phyloP scores from a whole-genome alignment of 2,329 filamentous ascomycete genomes.

The Teratosphaeria pseudoeucalypti region DNA sequence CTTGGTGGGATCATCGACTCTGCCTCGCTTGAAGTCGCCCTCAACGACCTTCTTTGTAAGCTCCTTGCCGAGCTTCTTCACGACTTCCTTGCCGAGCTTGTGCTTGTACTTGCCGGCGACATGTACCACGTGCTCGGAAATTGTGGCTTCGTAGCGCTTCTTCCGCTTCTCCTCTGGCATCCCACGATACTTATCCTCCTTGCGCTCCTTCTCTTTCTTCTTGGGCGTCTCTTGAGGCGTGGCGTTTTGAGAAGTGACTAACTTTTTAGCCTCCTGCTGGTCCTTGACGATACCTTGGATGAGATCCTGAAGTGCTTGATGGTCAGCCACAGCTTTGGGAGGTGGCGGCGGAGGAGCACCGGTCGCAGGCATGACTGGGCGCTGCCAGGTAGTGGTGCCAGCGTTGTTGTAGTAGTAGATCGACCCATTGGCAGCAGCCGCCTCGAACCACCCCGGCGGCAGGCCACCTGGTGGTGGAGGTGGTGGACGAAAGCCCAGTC shows the following conservation, averaged over 20 bases:
- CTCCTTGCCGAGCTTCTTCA: slow-evolving; percentile 56
- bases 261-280: slow-evolving; percentile 34
- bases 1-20: slow-evolving; percentile 71
- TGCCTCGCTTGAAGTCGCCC: slow-evolving; percentile 81
- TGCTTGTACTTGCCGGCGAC: slow-evolving; percentile 79
- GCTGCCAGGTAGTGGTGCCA: slow-evolving; percentile 71
- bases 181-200: slow-evolving; percentile 61
- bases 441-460: slow-evolving; percentile 77
- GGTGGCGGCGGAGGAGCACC: slow-evolving; percentile 46
- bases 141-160: slow-evolving; percentile 86
- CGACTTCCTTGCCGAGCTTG: slow-evolving; percentile 71
- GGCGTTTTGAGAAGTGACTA: slow-evolving; percentile 44
- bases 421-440: slow-evolving; percentile 58
- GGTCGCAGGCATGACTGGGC: slow-evolving; percentile 57
- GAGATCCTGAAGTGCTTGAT: slow-evolving; percentile 65
- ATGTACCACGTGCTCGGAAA: slow-evolving; percentile 75
- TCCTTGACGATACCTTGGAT: slow-evolving; percentile 61
- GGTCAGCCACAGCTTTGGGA: slow-evolving; percentile 58
- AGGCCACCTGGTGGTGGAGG: slow-evolving; percentile 45
- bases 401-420: slow-evolving; percentile 77
- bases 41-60: slow-evolving; percentile 74
- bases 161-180: slow-evolving; percentile 75
- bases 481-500: slow-evolving; percentile 33
- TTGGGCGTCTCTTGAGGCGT: slow-evolving; percentile 54
- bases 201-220: slow-evolving; percentile 37